These are phyloP conservation scores for Polyporus arcularius DNA, from an alignment of 768 basidiomycete species.

Conservation along the genomic window DNA sequence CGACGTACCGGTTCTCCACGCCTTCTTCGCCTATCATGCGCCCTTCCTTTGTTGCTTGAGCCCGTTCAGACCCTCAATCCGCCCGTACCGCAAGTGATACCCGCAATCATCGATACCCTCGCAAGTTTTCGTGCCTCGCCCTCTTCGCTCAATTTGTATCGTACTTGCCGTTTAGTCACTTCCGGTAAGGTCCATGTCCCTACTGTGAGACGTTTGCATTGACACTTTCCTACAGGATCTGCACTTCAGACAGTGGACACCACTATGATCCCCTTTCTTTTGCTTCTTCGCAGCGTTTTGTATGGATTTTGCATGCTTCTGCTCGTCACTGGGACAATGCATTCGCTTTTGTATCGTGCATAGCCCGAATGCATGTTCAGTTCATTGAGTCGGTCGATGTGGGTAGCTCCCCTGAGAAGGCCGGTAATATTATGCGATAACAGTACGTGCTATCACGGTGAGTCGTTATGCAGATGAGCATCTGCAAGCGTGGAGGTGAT, in stretches of 20 bases:
- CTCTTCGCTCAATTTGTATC: not conserved
- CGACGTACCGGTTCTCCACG: not conserved
- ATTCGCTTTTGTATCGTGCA: not conserved
- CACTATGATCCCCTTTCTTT: not conserved
- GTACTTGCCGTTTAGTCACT: not conserved
- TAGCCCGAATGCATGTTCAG: no score
- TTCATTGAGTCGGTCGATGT: no score
- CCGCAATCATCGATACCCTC: not conserved
- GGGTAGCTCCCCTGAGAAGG: no score
- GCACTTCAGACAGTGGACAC: not conserved
- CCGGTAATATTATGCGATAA: no score
- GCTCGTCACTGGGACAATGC: not conserved
- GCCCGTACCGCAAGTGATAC: not conserved
- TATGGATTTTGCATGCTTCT: not conserved
- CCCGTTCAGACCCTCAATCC: not conserved
- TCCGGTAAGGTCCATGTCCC: not conserved
- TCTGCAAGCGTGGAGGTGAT: no score
- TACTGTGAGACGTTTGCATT: not conserved
- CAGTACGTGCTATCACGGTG: no score
- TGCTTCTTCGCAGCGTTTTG: not conserved
- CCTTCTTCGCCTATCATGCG: constrained; percentile 3
- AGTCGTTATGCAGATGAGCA: no score
- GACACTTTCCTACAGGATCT: not conserved
- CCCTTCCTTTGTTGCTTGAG: constrained; percentile 2
- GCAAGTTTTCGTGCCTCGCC: not conserved